Evolutionary conservation across 2,329 filamentous ascomycete species (phyloP).

Genomic region (Purpureocillium takamizusanense): DNA sequence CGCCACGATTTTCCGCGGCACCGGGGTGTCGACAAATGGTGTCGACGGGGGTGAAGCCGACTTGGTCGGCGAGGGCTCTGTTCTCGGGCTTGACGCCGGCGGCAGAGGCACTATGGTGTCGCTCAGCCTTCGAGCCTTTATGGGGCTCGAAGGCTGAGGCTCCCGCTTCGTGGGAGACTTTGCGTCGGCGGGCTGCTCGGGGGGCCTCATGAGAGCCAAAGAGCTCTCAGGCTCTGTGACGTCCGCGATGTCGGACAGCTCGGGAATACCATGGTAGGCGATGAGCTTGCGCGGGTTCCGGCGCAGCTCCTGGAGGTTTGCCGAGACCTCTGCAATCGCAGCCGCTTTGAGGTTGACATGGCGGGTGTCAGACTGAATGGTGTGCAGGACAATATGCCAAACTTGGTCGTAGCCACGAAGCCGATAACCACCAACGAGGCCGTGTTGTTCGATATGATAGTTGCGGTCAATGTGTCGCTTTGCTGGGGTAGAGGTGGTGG

Average conservation of each 20-base stretch:
- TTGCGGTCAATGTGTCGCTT: slow-evolving; percentile 18
- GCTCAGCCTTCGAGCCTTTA: slow-evolving; percentile 16
- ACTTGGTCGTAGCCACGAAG: slow-evolving; percentile 15
- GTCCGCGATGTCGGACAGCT: slow-evolving; percentile 18
- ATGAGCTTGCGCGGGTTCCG: slow-evolving; percentile 13
- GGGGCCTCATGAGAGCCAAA: slow-evolving; percentile 11
- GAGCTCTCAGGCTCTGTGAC: slow-evolving; percentile 17
- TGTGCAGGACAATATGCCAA: slow-evolving; percentile 14
- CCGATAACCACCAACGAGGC: slow-evolving; percentile 15
- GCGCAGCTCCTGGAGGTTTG: slow-evolving; percentile 10
- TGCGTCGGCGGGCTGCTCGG: slow-evolving; percentile 12
- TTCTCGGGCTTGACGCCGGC: slow-evolving; percentile 14
- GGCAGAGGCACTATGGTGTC: slow-evolving; percentile 18
- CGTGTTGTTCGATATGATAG: slow-evolving; percentile 4
- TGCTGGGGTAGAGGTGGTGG: slow-evolving; percentile 11
- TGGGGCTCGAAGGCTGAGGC: slow-evolving; percentile 15
- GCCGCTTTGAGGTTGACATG: slow-evolving; percentile 16
- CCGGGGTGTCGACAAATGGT: slow-evolving; percentile 9
- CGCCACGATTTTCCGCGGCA: background rate
- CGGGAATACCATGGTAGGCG: slow-evolving; percentile 13
- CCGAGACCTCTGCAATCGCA: slow-evolving; percentile 15
- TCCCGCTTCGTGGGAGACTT: slow-evolving; percentile 22
- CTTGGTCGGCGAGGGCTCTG: slow-evolving; percentile 20
- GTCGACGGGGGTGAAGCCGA: slow-evolving; percentile 16
- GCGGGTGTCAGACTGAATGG: slow-evolving; percentile 9